phyloP scores from a whole-genome alignment of 2,329 filamentous ascomycete genomes.

The Phyllosticta citrichinensis region DNA sequence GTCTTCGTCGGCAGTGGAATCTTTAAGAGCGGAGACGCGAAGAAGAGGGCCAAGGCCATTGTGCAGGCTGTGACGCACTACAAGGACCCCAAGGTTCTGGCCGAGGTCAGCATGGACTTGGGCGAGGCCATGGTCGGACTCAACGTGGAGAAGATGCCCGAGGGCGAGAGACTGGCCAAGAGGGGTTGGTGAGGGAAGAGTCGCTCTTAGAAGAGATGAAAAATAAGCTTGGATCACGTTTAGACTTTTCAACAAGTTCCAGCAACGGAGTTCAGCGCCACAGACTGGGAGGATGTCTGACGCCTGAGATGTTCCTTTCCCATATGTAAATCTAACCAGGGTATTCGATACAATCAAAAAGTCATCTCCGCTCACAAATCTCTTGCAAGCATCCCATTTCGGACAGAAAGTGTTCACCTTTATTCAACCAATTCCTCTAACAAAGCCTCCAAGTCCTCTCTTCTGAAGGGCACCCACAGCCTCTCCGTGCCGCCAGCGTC shows the following conservation, averaged over 20 bases:
- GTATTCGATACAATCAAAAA: not conserved
- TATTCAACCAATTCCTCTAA: conserved; percentile 58
- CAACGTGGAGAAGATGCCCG: conserved; percentile 68
- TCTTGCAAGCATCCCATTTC: not conserved
- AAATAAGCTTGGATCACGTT: not conserved
- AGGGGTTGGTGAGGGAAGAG: conserved; percentile 61
- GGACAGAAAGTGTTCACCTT: not conserved
- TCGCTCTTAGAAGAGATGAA: not conserved
- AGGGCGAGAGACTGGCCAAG: conserved; percentile 71
- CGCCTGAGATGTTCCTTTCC: not conserved
- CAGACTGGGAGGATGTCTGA: not conserved
- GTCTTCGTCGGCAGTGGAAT: conserved; percentile 96
- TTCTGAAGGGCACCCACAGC: conserved; percentile 72
- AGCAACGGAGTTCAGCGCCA: not conserved
- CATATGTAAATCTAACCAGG: conserved; percentile 14
- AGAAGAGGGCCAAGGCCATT: conserved; percentile 85
- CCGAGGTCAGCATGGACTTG: conserved; percentile 75
- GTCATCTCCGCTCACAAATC: conserved; percentile 52
- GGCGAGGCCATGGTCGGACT: conserved; percentile 99
- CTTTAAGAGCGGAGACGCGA: conserved; percentile 91
- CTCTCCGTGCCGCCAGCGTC: conserved; percentile 79
- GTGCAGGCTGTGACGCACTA: conserved; percentile 90
- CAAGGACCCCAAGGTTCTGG: conserved; percentile 73
- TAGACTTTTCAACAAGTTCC: not conserved
- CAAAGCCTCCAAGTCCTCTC: conserved; percentile 80